phyloP scores from a whole-genome alignment of 1,139 yeast species.

The Diutina scorzettiae region DNA sequence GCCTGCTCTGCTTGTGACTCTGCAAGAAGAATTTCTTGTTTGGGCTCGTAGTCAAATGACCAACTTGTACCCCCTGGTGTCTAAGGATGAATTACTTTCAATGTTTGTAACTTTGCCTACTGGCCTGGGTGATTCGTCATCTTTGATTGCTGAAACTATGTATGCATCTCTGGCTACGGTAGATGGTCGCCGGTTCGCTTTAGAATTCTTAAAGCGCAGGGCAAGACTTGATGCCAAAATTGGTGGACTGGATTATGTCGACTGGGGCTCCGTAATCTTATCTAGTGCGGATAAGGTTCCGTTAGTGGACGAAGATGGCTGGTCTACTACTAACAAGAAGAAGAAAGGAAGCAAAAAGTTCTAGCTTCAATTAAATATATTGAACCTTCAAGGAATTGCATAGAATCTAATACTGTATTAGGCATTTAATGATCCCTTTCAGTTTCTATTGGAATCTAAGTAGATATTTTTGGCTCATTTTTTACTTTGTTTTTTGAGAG shows the following conservation, averaged over 20 bases:
- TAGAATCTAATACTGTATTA: too few species aligned
- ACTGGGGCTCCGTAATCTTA: slow-evolving; percentile 56
- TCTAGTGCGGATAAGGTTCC: slow-evolving; percentile 34
- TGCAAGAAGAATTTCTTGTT: slow-evolving; percentile 56
- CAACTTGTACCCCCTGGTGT: slow-evolving; percentile 63
- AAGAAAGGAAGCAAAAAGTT: slow-evolving; percentile 13
- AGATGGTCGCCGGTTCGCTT: slow-evolving; percentile 93
- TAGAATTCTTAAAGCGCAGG: slow-evolving; percentile 75
- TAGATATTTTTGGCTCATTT: too few species aligned
- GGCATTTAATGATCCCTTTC: too few species aligned
- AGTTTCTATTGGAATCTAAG: too few species aligned
- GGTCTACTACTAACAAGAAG: slow-evolving; percentile 39
- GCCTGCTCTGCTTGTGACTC: slow-evolving; percentile 16
- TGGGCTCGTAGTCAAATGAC: slow-evolving; percentile 80
- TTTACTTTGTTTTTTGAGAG: too few species aligned
- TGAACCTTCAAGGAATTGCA: too few species aligned
- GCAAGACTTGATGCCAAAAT: slow-evolving; percentile 52
- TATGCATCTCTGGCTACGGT: slow-evolving; percentile 83
- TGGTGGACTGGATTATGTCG: slow-evolving; percentile 38
- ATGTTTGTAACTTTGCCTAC: slow-evolving; percentile 73
- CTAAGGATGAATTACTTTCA: slow-evolving; percentile 64
- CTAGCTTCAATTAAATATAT: too few species aligned
- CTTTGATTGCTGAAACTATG: slow-evolving; percentile 85
- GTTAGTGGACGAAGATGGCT: slow-evolving; percentile 60
- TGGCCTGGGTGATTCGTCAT: slow-evolving; percentile 53